A percentile compares a stretch with the other conserved stretches of the same genome.
phyloP scores from a whole-genome alignment of 2,329 filamentous ascomycete genomes.

The Parascedosporium putredinis region DNA sequence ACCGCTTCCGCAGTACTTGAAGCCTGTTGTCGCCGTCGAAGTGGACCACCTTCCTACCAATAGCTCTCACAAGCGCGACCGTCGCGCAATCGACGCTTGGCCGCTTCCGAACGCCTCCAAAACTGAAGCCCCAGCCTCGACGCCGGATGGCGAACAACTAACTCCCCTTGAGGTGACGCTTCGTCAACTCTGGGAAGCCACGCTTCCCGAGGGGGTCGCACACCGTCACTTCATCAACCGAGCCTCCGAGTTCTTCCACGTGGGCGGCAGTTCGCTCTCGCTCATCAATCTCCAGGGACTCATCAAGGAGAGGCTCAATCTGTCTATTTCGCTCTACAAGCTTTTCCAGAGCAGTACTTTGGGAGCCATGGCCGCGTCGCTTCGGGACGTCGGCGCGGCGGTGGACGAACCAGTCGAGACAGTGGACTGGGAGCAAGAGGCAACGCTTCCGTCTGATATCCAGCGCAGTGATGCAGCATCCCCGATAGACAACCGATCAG shows the following conservation, averaged over 20 bases:
- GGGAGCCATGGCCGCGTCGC: slow-evolving; percentile 23
- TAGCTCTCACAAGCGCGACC: slow-evolving; percentile 21
- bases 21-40: slow-evolving; percentile 18
- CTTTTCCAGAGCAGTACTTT: slow-evolving; percentile 29
- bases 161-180: slow-evolving; percentile 7
- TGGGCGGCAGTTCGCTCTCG: slow-evolving; percentile 31
- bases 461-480: not conserved
- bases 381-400: slow-evolving; percentile 17
- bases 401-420: slow-evolving; percentile 9
- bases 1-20: slow-evolving; percentile 24
- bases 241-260: slow-evolving; percentile 28
- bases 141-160: not conserved
- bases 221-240: slow-evolving; percentile 12
- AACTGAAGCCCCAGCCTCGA: not conserved
- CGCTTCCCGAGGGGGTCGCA: slow-evolving; percentile 13
- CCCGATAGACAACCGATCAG: not conserved
- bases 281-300: slow-evolving; percentile 25
- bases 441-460: not conserved
- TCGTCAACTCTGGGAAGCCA: slow-evolving; percentile 11
- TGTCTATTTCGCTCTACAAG: slow-evolving; percentile 21
- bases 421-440: not conserved
- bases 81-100: slow-evolving; percentile 14
- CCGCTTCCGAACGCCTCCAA: slow-evolving; percentile 13
- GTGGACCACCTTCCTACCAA: slow-evolving; percentile 20
- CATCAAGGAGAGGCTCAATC: slow-evolving; percentile 22